Base-by-base conservation (phyloP, 352 stramenopile species). In the Thalassiosira pacifica region DNA sequence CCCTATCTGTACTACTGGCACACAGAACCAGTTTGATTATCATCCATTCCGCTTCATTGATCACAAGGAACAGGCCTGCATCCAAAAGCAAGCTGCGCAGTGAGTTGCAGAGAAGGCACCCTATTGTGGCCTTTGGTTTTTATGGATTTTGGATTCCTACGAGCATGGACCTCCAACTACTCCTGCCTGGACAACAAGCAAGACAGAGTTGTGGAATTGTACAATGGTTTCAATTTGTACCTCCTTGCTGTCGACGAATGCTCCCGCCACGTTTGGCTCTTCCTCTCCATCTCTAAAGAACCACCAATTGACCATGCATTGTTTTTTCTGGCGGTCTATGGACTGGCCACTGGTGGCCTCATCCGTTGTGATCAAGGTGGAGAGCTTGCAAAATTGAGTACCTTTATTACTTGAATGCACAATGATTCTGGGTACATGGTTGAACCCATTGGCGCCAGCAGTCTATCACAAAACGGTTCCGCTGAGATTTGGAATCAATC, bases 361-460 rank as follows among this genome's bases (percentile, higher is more conserved):
- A 70, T 87, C 29, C 24, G 73, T 27, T 64, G 22, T 27, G 64
- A 83, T 40, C 80, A 83, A 76, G 80, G 67, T 18, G 72, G 72
- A 0, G 73, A 87, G 69, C 48, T 87, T 8, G 80, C 73, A n/a
- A n/a, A n/a, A n/a, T n/a, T n/a, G n/a, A n/a, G n/a, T n/a, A 48
- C 11, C 45, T 4, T n/a, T 57, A 5, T 18, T 57, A 13, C 11
- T 57, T 13, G 19, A 22, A 67, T 80, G 32, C 13, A 63, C 1
- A 27, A 67, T 0, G 27, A 48, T 13, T 57, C 53, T 29, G 4
- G 48, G 1, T 80, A 80, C 48, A 32, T 65, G 0, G 60, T 85
- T 0, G 60, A 85, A 60, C 69, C 78, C 1, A 80, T 69, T 2
- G 78, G 78, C 0, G 60, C 60, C 0, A 67, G 79, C 31, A 74